These are phyloP conservation scores for Gossypium stocksii DNA, from an alignment of 345 rosid species.

Conservation along the genomic window DNA sequence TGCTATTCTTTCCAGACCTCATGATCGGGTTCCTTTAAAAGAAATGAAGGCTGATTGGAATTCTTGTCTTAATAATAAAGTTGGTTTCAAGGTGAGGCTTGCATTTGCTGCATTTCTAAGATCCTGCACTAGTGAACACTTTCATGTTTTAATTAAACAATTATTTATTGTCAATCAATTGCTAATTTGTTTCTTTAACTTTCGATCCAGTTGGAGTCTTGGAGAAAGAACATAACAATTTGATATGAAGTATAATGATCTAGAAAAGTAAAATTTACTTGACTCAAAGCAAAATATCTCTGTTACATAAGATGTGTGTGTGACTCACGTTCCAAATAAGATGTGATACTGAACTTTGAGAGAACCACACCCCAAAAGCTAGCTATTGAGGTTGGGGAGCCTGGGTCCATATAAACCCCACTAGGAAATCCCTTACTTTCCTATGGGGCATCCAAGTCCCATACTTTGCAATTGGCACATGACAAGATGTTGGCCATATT, in stretches of 20 bases:
- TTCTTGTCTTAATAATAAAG: slow-evolving; percentile 84
- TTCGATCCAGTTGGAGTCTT: not conserved
- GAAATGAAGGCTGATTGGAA: slow-evolving; percentile 99
- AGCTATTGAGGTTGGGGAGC: too few species aligned
- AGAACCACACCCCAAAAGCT: too few species aligned
- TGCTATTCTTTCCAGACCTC: slow-evolving; percentile 61
- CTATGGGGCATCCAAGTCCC: too few species aligned
- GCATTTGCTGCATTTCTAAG: not conserved
- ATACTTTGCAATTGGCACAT: too few species aligned
- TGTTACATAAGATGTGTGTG: not conserved
- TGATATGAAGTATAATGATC: not conserved
- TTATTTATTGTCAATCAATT: not conserved
- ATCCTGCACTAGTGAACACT: not conserved
- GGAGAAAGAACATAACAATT: not conserved
- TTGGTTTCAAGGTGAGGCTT: slow-evolving; percentile 79
- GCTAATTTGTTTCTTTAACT: not conserved
- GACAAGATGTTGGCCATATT: not conserved
- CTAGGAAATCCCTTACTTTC: too few species aligned
- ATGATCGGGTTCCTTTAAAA: slow-evolving; percentile 85
- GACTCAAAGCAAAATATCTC: not conserved
- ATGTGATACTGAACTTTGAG: too few species aligned
- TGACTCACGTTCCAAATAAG: not conserved
- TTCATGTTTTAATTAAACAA: not conserved
- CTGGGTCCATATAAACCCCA: too few species aligned
- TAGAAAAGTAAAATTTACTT: not conserved